These are phyloP conservation scores for Aspergillus asperescens DNA, from an alignment of 495 filamentous ascomycete genomes.

Conservation along the genomic window DNA sequence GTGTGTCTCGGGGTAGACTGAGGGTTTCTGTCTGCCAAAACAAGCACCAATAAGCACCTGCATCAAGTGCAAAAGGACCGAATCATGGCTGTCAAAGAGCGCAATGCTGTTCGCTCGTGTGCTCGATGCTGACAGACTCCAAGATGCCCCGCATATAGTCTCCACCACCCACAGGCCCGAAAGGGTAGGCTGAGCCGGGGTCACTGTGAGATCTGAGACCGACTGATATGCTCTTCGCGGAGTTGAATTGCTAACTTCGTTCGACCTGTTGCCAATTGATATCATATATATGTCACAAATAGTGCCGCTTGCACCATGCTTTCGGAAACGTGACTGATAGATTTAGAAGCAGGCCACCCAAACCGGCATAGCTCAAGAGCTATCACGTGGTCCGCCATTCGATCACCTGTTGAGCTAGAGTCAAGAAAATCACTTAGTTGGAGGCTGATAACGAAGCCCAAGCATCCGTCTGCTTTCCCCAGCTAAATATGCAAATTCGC, in stretches of 20 bases:
- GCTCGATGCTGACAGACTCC: constrained; percentile 14
- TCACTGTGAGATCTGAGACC: not conserved
- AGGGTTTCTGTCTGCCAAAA: not conserved
- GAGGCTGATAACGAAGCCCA: too few species aligned
- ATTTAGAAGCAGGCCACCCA: constrained; percentile 15
- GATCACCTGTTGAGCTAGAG: not conserved
- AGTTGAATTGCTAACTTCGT: not conserved
- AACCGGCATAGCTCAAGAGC: constrained; percentile 12
- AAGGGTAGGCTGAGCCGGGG: constrained; percentile 7
- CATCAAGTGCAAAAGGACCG: not conserved
- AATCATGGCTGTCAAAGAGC: not conserved
- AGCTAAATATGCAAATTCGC: constrained; percentile 4
- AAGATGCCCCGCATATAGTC: constrained; percentile 9
- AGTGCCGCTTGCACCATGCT: not conserved
- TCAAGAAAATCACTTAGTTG: not conserved
- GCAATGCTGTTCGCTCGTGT: constrained; percentile 1
- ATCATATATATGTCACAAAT: not conserved
- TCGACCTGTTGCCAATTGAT: not conserved
- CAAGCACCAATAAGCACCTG: not conserved
- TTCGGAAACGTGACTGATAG: not conserved
- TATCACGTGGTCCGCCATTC: constrained; percentile 18
- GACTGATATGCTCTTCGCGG: too few species aligned
- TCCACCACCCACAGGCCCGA: not conserved
- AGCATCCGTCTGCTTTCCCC: not conserved
- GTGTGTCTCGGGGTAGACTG: not conserved